phyloP scores from a whole-genome alignment of 163 green algal species.

The Chlorella variabilis region DNA sequence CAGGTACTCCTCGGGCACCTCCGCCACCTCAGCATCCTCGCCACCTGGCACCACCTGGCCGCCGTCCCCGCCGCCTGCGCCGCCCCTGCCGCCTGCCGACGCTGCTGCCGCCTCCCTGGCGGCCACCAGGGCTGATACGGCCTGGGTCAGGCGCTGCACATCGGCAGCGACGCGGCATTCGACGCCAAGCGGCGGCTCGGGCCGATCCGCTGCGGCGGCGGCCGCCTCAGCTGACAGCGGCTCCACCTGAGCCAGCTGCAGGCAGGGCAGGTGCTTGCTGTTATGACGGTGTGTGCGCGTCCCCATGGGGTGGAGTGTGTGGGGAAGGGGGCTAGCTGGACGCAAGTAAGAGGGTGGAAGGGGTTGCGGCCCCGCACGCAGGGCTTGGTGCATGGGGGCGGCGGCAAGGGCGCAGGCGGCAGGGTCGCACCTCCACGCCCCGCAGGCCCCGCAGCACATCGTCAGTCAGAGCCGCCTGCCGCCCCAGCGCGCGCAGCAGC shows the following conservation, averaged over 20 bases:
- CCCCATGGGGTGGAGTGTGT: too few relatives aligned
- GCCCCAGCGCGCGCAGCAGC: neutral
- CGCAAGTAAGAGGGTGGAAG: too few relatives aligned
- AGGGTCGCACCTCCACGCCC: too few relatives aligned
- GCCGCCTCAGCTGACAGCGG: conserved; percentile 3
- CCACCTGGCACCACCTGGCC: neutral
- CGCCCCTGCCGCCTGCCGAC: neutral
- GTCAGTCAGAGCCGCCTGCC: conserved; percentile 17
- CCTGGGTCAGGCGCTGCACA: neutral
- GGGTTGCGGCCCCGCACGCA: too few relatives aligned
- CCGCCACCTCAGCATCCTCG: conserved; percentile 18
- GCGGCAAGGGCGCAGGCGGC: too few relatives aligned
- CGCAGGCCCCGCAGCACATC: conserved; percentile 21
- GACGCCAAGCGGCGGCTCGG: too few relatives aligned
- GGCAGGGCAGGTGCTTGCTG: too few relatives aligned
- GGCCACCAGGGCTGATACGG: conserved; percentile 5
- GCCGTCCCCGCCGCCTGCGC: neutral
- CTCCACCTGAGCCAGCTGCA: conserved; percentile 17
- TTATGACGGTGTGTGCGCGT: too few relatives aligned
- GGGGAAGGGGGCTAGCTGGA: too few relatives aligned
- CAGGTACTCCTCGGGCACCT: conserved; percentile 51
- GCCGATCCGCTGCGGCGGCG: too few relatives aligned
- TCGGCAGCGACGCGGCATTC: too few relatives aligned
- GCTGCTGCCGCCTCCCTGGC: neutral
- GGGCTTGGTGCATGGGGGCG: too few relatives aligned